A percentile compares a stretch with the other conserved stretches of the same genome.
Conservation (phyloP, 306 rosid species). For the Vicia faba region DNA sequence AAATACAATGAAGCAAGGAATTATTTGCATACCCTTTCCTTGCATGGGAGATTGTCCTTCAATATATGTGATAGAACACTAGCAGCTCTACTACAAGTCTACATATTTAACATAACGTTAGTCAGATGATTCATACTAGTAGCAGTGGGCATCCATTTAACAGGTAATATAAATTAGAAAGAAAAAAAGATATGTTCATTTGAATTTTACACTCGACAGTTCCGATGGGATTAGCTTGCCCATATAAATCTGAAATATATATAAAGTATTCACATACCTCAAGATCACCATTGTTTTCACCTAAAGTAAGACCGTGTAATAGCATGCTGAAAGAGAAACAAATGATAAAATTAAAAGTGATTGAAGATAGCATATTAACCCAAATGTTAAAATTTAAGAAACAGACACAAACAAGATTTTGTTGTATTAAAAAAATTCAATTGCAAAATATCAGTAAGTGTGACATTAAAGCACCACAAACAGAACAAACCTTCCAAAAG, state of each 20-base stretch:
- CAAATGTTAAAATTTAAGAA: constrained; percentile 23
- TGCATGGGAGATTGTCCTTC: constrained; percentile 82
- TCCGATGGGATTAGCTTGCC: constrained; percentile 16
- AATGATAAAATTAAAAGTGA: constrained; percentile 35
- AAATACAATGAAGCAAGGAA: constrained; percentile 29
- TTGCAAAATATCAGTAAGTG: constrained; percentile 15
- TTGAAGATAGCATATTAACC: constrained; percentile 20
- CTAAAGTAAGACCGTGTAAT: constrained; percentile 75
- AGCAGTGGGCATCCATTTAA: constrained; percentile 6
- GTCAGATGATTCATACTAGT: constrained; percentile 26
- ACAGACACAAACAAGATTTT: constrained; percentile 18
- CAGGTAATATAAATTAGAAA: not conserved
- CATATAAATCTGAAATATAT: constrained; percentile 6
- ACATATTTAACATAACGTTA: constrained; percentile 42
- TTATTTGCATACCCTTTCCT: constrained; percentile 75
- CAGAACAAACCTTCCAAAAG: constrained; percentile 88
- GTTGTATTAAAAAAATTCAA: constrained; percentile 6
- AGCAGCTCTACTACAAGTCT: constrained; percentile 96
- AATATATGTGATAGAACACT: constrained; percentile 90
- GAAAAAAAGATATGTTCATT: not conserved
- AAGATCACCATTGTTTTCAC: constrained; percentile 83
- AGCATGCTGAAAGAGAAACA: constrained; percentile 74
- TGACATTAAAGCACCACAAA: constrained; percentile 27
- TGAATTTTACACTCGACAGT: constrained; percentile 28
- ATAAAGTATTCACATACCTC: constrained; percentile 58